Evolutionary conservation across 352 stramenopile genomes (phyloP), one percentile per base, ranked within the genome.

Genomic region (Nannochloropsis limnetica): DNA sequence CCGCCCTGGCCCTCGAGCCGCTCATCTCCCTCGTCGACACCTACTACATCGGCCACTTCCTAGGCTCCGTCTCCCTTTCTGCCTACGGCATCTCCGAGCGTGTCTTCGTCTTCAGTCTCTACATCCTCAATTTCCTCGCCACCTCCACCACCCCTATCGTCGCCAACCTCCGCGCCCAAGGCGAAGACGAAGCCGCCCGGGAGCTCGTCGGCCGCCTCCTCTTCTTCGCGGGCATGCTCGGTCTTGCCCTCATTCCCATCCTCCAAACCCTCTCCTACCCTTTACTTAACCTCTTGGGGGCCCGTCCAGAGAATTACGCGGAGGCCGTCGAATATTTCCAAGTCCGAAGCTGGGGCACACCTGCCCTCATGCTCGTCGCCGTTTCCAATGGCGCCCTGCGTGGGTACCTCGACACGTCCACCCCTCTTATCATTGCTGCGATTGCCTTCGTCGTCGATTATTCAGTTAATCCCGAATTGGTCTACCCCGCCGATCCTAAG

Each of bases 91-190:
- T 85, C 27, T 83, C 82, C 49, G 82, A 80, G 20, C 68, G 69
- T 68, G 29, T 85, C 31, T 85, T 85, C 54, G 80, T 81, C 23
- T 85, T 85, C 37, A 49, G 80, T 9, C 82, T 84, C 11, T 85
- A 85, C 23, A 79, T 85, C 20, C 82, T 85, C 31, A 61, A 61
- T 31, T 85, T 85, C 79, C 80, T 85, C 8, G 80, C 82, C 1
- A 85, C 82, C 14, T 80, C 82, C 27, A 80, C 82, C 9, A 85
- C 82, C 20, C 82, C 82, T 0, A 81, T 85, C 32, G 82, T 85
- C 28, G 82, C 82, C 6, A 79, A 80, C 31, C 68, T 80, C 9
- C 82, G 82, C 44, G 82, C 82, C 4, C 80, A 83, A 44, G 82
- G 82, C n/a, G 82, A 85, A 45, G 80, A 83, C n/a, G 61, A 74